Base-by-base conservation (phyloP, 495 filamentous ascomycete genomes). In the Daldinia bambusicola region DNA sequence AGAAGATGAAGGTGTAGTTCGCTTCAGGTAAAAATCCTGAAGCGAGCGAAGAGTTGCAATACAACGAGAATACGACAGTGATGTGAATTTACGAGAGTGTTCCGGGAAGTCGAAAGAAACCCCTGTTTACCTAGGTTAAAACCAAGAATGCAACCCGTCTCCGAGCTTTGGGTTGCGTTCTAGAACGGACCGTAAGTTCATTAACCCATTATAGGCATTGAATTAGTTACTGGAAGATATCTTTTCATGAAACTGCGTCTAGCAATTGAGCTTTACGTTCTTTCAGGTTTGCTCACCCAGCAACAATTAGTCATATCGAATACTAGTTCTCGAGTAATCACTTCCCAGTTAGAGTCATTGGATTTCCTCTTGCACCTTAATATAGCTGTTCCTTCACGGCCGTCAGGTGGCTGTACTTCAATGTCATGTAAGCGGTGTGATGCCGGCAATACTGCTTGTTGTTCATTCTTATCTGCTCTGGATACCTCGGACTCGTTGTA, bases 341-440 rank as follows among this genome's bases (percentile, higher is more conserved):
- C 14, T 37, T 73, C 65, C 61, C 40, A 68, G 18, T 31, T 61
- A 50, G 12, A n/a, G 7, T 14, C 55, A 30, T 66, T 34, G 6
- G 45, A 22, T 37, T 14, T 58, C 40, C 70, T 61, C 45, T 34
- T 69, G 36, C 61, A 65, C 10, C 50, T 61, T 18, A 73, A 1
- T 18, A 31, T 55, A n/a, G 32, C 55, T 10, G 41, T 58, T 20
- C 56, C 70, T 48, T 36, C 65, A 63, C 65, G 62, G 18, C 52
- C 65, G 30, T 69, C 61, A 13, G 70, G 70, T 31, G 66, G 52
- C 31, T 73, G 65, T 30, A 73, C 30, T 52, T 73, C 51, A 7
- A 69, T 43, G 59, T 73, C 66, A 30, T 66, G 70, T 14, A 73
- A 10, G 34, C 70, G 61, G 34, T 66, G 53, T 26, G 65, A 66